Evolutionary conservation across 164 flowering plant genomes (phyloP), one percentile per base, ranked within the genome.

Genomic region (Buxus sempervirens): DNA sequence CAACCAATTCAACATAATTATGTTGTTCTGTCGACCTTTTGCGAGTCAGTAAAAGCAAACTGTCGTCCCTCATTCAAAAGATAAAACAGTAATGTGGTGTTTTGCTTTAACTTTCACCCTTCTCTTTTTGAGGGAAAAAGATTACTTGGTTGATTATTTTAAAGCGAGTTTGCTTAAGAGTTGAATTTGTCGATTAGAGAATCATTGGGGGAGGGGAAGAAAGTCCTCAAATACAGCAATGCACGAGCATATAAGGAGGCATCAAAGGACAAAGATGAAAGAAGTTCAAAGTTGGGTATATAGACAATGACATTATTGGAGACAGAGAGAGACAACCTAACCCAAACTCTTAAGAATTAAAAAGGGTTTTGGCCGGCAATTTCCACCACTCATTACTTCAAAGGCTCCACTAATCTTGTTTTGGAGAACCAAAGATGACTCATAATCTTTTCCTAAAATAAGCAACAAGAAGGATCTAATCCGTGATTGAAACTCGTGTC

Each of bases 11-110:
- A 18, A 16, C 4, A 9, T 32, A 60, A 60, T 26, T 64, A 51
- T 42, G 58, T 64, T 21, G 21, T 41, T 51, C 53, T 64, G 67
- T 64, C 67, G 51, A 51, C 67, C 67, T 53, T 64, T 64, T n/a
- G 4, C 27, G 9, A 28, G 28, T 0, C 67, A 64, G 22, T 5
- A 36, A 49, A 10, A 64, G 51, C 51, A 45, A 45, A 4, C 5
- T 45, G 51, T 45, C 51, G 16, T 4, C 51, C 12, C 9, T 45
- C 10, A 64, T 25, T 53, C 41, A 65, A 65, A 64, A 53, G 68
- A 9, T 54, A 58, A n/a, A 28, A 51, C 9, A 38, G 16, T 60
- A 20, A 60, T 20, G 9, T 36, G 32, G 27, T 15, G 61, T 58
- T 26, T 27, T 20, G 12, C 27, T 16, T 15, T 26, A 7, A 13